phyloP scores from a whole-genome alignment of 2,329 filamentous ascomycete genomes.

The Cordyceps fumosorosea region DNA sequence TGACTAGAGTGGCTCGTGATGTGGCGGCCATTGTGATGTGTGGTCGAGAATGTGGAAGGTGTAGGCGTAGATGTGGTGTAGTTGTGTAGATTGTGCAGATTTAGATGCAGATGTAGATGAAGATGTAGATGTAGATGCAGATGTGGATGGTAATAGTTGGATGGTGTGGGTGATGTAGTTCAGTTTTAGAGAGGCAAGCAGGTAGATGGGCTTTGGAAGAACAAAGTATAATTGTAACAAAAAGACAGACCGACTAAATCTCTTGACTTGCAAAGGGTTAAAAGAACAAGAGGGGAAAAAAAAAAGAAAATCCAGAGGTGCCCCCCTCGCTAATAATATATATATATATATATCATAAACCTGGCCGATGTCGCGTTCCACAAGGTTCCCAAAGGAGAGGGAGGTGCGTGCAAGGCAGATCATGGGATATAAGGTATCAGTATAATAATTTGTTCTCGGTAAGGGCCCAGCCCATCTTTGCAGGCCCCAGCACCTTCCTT shows the following conservation, averaged over 20 bases:
- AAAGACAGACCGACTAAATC: not conserved
- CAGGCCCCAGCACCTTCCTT: too few relatives aligned
- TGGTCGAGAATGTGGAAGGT: not conserved
- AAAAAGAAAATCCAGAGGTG: not conserved
- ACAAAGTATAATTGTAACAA: not conserved
- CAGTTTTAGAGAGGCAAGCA: not conserved
- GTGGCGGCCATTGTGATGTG: conserved; percentile 13
- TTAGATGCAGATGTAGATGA: not conserved
- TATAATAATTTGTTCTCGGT: not conserved
- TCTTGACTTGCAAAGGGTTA: not conserved
- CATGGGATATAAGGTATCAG: not conserved
- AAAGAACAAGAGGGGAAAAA: not conserved
- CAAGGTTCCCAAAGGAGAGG: not conserved
- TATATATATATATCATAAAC: not conserved
- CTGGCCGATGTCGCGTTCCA: conserved; percentile 4
- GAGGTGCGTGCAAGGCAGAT: conserved; percentile 1
- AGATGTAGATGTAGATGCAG: not conserved
- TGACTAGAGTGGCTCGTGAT: conserved; percentile 8
- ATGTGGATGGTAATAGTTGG: not conserved
- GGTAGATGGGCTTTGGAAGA: not conserved
- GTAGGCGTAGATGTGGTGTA: not conserved
- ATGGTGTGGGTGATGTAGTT: not conserved
- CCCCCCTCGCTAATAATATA: not conserved
- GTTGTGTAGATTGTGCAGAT: not conserved
- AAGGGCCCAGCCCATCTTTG: not conserved